These are phyloP conservation scores for Penicillium polonicum DNA, from an alignment of 2,329 filamentous ascomycete species.

Conservation along the genomic window DNA sequence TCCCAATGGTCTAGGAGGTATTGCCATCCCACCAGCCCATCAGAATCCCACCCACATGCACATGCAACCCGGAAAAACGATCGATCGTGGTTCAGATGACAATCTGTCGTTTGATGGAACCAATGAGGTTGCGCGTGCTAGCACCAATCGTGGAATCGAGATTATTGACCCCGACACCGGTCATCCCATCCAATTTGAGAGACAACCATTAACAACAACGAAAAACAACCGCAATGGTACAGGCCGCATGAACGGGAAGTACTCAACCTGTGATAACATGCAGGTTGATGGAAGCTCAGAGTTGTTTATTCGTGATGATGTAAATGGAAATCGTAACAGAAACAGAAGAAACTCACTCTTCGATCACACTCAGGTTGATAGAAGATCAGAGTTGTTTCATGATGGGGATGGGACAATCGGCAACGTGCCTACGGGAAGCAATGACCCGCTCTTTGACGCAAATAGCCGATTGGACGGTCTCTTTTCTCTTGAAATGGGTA, in stretches of 20 bases:
- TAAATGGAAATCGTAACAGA: neutral
- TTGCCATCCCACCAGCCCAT: neutral
- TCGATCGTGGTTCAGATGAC: neutral
- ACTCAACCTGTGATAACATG: neutral
- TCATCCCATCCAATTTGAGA: neutral
- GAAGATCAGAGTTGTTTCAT: neutral
- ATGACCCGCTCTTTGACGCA: neutral
- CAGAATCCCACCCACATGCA: no score
- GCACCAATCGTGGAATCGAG: neutral
- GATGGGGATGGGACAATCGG: neutral
- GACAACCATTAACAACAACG: neutral
- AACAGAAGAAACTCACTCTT: neutral
- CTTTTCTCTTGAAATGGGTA: no score
- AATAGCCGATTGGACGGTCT: neutral
- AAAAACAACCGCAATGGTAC: neutral
- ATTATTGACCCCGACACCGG: slow-evolving; percentile 3
- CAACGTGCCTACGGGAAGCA: neutral
- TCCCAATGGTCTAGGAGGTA: no score
- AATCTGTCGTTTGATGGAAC: neutral
- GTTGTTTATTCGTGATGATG: neutral
- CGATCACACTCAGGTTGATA: neutral
- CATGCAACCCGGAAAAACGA: no score
- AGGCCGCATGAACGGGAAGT: neutral
- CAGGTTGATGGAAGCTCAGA: neutral
- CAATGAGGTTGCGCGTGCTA: neutral